These are phyloP conservation scores for Trebouxia gelatinosa DNA, from an alignment of 163 green algal species.

Conservation along the genomic window DNA sequence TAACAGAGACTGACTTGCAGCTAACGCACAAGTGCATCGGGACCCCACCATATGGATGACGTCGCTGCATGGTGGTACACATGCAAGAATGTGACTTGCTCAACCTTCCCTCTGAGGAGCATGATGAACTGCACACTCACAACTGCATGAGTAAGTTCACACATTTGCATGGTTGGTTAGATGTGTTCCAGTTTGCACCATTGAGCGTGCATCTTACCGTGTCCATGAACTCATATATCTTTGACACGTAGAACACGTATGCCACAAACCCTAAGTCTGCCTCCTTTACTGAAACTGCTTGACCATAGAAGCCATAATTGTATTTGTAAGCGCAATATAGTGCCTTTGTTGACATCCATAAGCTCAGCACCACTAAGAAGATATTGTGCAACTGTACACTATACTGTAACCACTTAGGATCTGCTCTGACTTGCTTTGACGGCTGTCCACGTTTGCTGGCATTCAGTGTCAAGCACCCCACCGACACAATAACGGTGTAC, in stretches of 20 bases:
- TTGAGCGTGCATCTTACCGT: constrained; percentile 39
- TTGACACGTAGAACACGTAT: constrained; percentile 71
- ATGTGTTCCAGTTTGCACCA: too few relatives aligned
- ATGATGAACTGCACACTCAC: constrained; percentile 63
- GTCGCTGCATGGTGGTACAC: constrained; percentile 77
- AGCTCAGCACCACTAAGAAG: constrained; percentile 49
- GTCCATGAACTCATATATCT: constrained; percentile 76
- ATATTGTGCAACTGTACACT: constrained; percentile 54
- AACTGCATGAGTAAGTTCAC: too few relatives aligned
- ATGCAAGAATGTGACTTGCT: constrained; percentile 74
- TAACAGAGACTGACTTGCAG: too few relatives aligned
- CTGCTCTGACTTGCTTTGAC: constrained; percentile 5
- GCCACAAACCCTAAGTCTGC: constrained; percentile 53
- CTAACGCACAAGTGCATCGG: neutral
- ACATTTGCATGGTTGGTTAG: too few relatives aligned
- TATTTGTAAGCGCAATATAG: constrained; percentile 44
- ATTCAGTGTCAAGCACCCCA: too few relatives aligned
- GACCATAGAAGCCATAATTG: constrained; percentile 61
- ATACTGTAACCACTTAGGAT: constrained; percentile 13
- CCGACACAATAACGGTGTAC: too few relatives aligned
- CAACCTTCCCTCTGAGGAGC: constrained; percentile 67
- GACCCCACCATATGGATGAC: constrained; percentile 67
- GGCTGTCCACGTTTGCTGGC: too few relatives aligned
- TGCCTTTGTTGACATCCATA: constrained; percentile 32
- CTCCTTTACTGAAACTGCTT: constrained; percentile 48